Percentiles rank a stretch among this genome's conserved stretches.
These are phyloP conservation scores for Suillus variegatus DNA, from an alignment of 768 basidiomycete species.

Conservation along the genomic window DNA sequence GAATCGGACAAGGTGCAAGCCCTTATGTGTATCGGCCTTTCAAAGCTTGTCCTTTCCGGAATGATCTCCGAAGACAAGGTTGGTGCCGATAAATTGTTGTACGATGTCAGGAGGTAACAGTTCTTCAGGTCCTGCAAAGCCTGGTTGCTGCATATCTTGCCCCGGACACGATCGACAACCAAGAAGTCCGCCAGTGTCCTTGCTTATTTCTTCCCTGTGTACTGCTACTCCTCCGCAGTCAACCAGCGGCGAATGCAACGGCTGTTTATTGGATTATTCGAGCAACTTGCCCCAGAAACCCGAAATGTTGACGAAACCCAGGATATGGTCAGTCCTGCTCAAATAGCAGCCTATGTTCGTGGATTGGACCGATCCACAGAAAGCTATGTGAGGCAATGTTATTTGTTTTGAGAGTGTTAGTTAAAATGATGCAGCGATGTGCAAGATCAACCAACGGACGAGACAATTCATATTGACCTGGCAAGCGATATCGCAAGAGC, in stretches of 20 bases:
- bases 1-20: conserved; percentile 70
- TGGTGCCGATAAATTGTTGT: conserved; percentile 21
- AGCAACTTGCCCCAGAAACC: conserved; percentile 56
- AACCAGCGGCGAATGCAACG: conserved; percentile 77
- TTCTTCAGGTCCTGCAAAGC: conserved; percentile 44
- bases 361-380: conserved; percentile 88
- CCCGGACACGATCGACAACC: conserved; percentile 78
- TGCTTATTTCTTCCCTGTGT: conserved; percentile 83
- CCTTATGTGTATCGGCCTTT: conserved; percentile 71
- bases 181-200: conserved; percentile 84
- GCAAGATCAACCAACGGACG: conserved; percentile 39
- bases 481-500: conserved; percentile 52
- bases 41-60: conserved; percentile 83
- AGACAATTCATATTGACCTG: conserved; percentile 54
- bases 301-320: conserved; percentile 71
- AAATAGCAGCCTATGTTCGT: conserved; percentile 79
- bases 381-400: conserved; percentile 52
- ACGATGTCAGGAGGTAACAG: neutral
- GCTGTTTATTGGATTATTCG: conserved; percentile 71
- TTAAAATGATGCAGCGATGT: conserved; percentile 35
- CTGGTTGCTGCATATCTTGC: conserved; percentile 70
- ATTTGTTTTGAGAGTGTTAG: neutral
- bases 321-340: conserved; percentile 70
- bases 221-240: conserved; percentile 73
- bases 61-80: conserved; percentile 75